phyloP scores from a whole-genome alignment of 169 alveolate genomes.

The Sarcocystis neurona region DNA sequence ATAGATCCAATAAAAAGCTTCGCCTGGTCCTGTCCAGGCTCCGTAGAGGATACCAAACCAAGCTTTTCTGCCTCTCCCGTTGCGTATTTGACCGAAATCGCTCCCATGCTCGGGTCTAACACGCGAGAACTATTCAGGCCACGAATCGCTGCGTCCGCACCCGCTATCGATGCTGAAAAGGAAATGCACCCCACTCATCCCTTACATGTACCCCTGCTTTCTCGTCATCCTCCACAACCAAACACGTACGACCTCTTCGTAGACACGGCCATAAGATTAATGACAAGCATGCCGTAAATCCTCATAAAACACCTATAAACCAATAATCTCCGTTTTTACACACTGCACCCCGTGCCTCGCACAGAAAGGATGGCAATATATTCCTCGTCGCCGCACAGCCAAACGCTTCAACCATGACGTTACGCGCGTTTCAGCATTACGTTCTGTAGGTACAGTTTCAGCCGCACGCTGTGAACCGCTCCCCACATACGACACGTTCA shows the following conservation, averaged over 20 bases:
- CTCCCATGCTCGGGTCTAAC: constrained; percentile 83
- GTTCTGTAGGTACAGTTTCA: too few relatives aligned
- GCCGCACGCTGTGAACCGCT: too few relatives aligned
- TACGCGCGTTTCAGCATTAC: too few relatives aligned
- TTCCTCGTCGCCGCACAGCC: too few relatives aligned
- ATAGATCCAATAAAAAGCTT: constrained; percentile 88
- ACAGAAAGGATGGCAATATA: too few relatives aligned
- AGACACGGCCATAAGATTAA: not conserved
- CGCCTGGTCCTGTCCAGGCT: constrained; percentile 85
- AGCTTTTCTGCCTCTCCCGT: constrained; percentile 88
- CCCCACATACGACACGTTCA: too few relatives aligned
- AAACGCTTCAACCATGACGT: too few relatives aligned
- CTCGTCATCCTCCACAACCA: not conserved
- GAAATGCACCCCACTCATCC: not conserved
- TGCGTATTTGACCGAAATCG: constrained; percentile 87
- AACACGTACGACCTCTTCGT: not conserved
- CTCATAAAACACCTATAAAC: not conserved
- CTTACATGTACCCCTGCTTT: not conserved
- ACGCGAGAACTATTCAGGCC: constrained; percentile 79
- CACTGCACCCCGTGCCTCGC: too few relatives aligned
- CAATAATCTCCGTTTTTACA: not conserved
- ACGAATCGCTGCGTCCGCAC: constrained; percentile 89
- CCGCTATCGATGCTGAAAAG: constrained; percentile 80
- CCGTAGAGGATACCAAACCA: constrained; percentile 72
- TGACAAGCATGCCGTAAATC: not conserved